Evolutionary conservation across 129 eudicot species (phyloP).

Genomic region (Deinandra increscens): DNA sequence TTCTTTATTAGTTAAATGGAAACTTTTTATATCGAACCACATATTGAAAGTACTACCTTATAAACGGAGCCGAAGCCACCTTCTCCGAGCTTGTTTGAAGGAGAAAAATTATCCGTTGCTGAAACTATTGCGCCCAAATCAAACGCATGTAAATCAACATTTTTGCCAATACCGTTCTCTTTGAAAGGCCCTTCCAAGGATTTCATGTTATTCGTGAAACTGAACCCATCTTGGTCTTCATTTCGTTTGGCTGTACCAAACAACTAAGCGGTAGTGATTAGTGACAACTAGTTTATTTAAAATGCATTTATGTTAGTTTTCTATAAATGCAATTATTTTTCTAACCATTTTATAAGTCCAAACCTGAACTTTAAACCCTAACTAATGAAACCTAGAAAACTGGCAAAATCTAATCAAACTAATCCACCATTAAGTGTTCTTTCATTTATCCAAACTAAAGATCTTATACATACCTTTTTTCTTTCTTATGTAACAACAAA

Average conservation of each 20-base stretch:
- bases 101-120: conserved; percentile 43
- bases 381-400: too few species aligned
- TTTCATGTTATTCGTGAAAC: conserved; percentile 3
- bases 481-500: conserved; percentile 34
- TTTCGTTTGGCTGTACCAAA: conserved; percentile 18
- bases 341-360: too few species aligned
- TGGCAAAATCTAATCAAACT: too few species aligned
- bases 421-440: too few species aligned
- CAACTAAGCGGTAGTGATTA: too few species aligned
- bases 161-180: conserved; percentile 20
- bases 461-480: conserved; percentile 34
- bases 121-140: conserved; percentile 30
- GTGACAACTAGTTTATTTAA: too few species aligned
- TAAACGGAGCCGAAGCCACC: conserved; percentile 64
- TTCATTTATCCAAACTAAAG: too few species aligned
- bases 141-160: conserved; percentile 34
- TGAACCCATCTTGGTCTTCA: not conserved
- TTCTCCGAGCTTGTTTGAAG: conserved; percentile 45
- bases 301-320: too few species aligned
- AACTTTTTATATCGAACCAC: not conserved
- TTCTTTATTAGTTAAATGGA: not conserved
- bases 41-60: conserved; percentile 32
- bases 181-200: conserved; percentile 24
- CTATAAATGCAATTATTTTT: too few species aligned
- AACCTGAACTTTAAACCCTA: too few species aligned